A percentile compares a stretch with the other conserved stretches of the same genome.
Evolutionary conservation across 192 early-diverging fungal genomes (phyloP).

Genomic region (Rhizoclosmatium sp.): DNA sequence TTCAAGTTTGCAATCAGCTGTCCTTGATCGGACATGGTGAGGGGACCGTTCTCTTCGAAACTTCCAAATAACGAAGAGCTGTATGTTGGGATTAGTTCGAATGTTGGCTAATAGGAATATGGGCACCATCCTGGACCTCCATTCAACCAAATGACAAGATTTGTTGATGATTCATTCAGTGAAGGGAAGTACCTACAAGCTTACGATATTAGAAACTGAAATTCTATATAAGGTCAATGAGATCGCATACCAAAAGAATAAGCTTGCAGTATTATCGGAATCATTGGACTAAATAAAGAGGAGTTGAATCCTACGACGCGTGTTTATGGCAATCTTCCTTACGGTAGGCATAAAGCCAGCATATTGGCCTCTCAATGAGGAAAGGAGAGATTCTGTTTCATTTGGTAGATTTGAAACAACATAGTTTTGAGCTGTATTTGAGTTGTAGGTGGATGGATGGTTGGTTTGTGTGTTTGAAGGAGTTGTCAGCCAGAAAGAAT

Average conservation of each 20-base stretch:
- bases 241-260: slow-evolving; percentile 19
- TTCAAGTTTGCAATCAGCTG: slow-evolving; percentile 26
- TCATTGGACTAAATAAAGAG: too few relatives aligned
- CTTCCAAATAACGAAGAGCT: slow-evolving; percentile 41
- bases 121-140: slow-evolving; percentile 38
- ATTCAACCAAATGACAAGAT: slow-evolving; percentile 45
- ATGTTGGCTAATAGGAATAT: slow-evolving; percentile 3
- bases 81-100: not conserved
- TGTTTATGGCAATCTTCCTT: not conserved
- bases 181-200: slow-evolving; percentile 25
- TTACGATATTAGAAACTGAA: too few relatives aligned
- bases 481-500: too few relatives aligned
- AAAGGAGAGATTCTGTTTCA: not conserved
- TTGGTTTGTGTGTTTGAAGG: too few relatives aligned
- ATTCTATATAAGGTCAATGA: too few relatives aligned
- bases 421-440: slow-evolving; percentile 4
- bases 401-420: slow-evolving; percentile 8
- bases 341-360: slow-evolving; percentile 23
- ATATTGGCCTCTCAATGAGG: slow-evolving; percentile 6
- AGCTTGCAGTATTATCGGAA: not conserved
- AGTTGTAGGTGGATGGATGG: too few relatives aligned
- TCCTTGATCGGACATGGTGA: slow-evolving; percentile 6
- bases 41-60: slow-evolving; percentile 46
- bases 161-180: not conserved
- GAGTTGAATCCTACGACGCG: too few relatives aligned